These are phyloP conservation scores for Saturnispora mendoncae DNA, from an alignment of 805 yeast species.

Conservation along the genomic window DNA sequence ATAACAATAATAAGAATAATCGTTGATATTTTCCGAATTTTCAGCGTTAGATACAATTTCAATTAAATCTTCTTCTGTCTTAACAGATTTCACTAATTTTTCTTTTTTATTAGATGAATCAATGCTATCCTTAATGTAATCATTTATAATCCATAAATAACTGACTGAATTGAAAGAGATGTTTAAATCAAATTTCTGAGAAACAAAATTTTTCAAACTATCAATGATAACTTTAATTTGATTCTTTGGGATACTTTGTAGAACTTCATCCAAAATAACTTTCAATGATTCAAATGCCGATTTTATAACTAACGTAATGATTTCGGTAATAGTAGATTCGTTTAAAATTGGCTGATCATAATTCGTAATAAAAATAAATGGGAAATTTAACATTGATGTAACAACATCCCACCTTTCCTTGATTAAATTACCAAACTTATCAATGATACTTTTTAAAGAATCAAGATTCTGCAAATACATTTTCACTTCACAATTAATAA, in stretches of 20 bases:
- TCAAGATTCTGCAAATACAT: constrained; percentile 53
- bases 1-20: constrained; percentile 28
- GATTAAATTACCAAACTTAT: constrained; percentile 60
- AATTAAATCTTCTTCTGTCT: constrained; percentile 19
- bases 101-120: constrained; percentile 10
- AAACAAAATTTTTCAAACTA: constrained; percentile 60
- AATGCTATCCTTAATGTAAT: constrained; percentile 42
- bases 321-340: constrained; percentile 35
- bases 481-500: constrained; percentile 55
- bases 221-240: constrained; percentile 61
- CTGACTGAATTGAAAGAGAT: constrained; percentile 87
- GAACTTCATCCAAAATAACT: constrained; percentile 76
- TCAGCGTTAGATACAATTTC: constrained; percentile 10
- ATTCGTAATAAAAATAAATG: constrained; percentile 38
- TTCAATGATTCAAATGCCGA: constrained; percentile 78
- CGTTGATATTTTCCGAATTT: constrained; percentile 14
- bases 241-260: constrained; percentile 59
- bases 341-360: constrained; percentile 18
- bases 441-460: constrained; percentile 64
- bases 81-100: constrained; percentile 9
- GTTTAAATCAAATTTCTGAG: constrained; percentile 67
- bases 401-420: constrained; percentile 61
- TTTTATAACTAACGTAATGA: constrained; percentile 43
- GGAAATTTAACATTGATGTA: constrained; percentile 50
- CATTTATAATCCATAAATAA: constrained; percentile 88